phyloP scores from a whole-genome alignment of 1,139 yeast genomes.

The Magnusiomyces starmeri region DNA sequence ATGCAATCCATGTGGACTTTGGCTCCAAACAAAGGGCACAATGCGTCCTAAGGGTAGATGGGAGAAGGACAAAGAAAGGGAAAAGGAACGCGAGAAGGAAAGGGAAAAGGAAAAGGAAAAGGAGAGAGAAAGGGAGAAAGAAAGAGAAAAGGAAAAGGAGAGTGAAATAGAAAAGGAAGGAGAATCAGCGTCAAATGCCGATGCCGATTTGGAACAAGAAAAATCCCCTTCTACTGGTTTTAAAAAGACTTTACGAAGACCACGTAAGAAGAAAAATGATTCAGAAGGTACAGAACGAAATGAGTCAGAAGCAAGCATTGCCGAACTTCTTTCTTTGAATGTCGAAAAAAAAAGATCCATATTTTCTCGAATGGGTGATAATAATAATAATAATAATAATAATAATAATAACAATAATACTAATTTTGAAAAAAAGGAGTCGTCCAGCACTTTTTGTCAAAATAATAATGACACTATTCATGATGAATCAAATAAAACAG shows the following conservation, averaged over 20 bases:
- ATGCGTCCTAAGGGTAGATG: conserved; percentile 33
- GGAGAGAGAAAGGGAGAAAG: background rate
- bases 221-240: background rate
- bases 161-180: background rate
- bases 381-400: too few relatives aligned
- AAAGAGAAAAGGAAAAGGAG: background rate
- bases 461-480: too few relatives aligned
- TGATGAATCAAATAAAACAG: background rate
- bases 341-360: too few relatives aligned
- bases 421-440: background rate
- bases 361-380: too few relatives aligned
- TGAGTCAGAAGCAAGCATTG: too few relatives aligned
- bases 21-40: conserved; percentile 27
- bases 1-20: conserved; percentile 37
- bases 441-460: too few relatives aligned
- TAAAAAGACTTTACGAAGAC: background rate
- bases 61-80: conserved; percentile 19
- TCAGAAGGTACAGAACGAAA: too few relatives aligned
- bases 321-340: too few relatives aligned
- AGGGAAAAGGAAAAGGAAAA: background rate
- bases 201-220: background rate
- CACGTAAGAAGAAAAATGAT: too few relatives aligned
- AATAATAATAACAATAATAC: background rate
- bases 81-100: background rate
- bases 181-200: background rate